Conservation (phyloP, 306 rosid genomes). For the Malus domestica region ASM211411v1 NC_041793.1:33914501-33915000, state of each 20-base stretch:
- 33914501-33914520: not conserved
- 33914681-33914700: not conserved
- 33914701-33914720: not conserved
- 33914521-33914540: not conserved
- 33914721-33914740: not conserved
- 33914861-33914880: not conserved
- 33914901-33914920: not conserved
- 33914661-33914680: not conserved
- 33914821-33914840: not conserved
- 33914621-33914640: not conserved
- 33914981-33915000: not conserved
- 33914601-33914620: not conserved
- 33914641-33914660: not conserved
- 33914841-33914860: slow-evolving; percentile 2
- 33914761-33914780: not conserved
- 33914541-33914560: slow-evolving; percentile 3
- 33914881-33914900: slow-evolving; percentile 1
- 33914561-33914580: not conserved
- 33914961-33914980: not conserved
- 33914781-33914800: not conserved
- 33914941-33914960: not conserved
- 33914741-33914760: not conserved
- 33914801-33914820: not conserved
- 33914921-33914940: not conserved
- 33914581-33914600: not conserved